These are phyloP conservation scores for Paramyrothecium roridum DNA, from an alignment of 2,329 filamentous ascomycete genomes.

Conservation along the genomic window DNA sequence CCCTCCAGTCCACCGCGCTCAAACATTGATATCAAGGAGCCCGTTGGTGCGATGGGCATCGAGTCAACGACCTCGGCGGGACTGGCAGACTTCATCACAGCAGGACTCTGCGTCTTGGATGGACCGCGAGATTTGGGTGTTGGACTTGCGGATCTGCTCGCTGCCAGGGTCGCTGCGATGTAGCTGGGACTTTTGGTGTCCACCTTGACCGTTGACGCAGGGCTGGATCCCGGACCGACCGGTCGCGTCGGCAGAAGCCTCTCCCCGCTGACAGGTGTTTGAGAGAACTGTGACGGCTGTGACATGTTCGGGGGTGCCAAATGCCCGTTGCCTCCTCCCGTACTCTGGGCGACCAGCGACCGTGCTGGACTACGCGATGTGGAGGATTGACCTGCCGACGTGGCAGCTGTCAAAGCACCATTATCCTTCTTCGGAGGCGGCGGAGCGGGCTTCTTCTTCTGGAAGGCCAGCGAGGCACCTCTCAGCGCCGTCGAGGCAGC, in stretches of 20 bases:
- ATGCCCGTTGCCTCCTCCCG: constrained; percentile 27
- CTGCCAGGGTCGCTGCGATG: constrained; percentile 55
- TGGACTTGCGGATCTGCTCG: constrained; percentile 46
- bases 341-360: constrained; percentile 32
- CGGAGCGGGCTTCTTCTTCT: constrained; percentile 28
- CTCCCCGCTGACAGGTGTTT: neutral
- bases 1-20: constrained; percentile 43
- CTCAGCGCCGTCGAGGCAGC: constrained; percentile 42
- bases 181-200: constrained; percentile 53
- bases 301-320: constrained; percentile 17
- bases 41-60: constrained; percentile 58
- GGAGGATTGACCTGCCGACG: constrained; percentile 29
- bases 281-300: constrained; percentile 7
- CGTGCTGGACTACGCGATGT: constrained; percentile 15
- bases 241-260: constrained; percentile 9
- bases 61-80: constrained; percentile 39
- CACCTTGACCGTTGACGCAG: constrained; percentile 8
- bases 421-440: constrained; percentile 24
- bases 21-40: constrained; percentile 65
- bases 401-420: constrained; percentile 42
- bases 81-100: constrained; percentile 16
- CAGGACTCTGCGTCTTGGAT: neutral
- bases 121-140: constrained; percentile 21
- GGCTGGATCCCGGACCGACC: constrained; percentile 12
- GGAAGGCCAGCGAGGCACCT: constrained; percentile 55